Evolutionary conservation across 2,329 filamentous ascomycete species (phyloP).

Genomic region (Colletotrichum cuscutae): DNA sequence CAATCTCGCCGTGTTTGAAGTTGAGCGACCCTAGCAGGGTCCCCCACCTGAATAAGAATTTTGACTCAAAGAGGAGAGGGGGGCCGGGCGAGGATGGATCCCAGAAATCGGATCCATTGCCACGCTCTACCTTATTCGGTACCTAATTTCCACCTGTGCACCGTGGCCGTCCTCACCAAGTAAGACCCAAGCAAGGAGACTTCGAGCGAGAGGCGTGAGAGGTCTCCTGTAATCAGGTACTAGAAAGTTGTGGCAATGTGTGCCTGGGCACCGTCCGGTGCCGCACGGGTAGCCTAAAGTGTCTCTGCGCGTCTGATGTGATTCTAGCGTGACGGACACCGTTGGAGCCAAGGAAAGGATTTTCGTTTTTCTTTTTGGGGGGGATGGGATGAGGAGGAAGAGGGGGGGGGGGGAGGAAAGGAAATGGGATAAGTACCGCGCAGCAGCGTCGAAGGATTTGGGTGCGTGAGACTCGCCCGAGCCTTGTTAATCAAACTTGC

Average conservation of each 20-base stretch:
- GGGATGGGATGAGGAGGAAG: too few relatives aligned
- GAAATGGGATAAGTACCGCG: neutral
- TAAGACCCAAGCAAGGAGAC: too few relatives aligned
- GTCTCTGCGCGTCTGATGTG: neutral
- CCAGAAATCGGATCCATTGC: neutral
- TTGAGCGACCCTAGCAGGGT: constrained; percentile 8
- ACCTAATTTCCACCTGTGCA: constrained; percentile 25
- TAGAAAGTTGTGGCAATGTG: too few relatives aligned
- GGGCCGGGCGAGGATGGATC: neutral
- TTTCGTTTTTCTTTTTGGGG: neutral
- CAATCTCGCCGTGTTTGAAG: constrained; percentile 23
- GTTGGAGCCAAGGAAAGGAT: neutral
- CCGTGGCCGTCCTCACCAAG: neutral
- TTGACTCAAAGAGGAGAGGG: constrained; percentile 1
- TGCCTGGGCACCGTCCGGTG: neutral
- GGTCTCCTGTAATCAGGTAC: too few relatives aligned
- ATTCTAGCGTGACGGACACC: neutral
- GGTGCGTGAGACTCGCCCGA: neutral
- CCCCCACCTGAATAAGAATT: neutral
- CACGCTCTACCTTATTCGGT: constrained; percentile 20
- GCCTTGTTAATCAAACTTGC: constrained; percentile 6
- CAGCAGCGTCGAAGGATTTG: neutral
- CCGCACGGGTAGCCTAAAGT: neutral
- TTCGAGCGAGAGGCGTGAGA: too few relatives aligned
- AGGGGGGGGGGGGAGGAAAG: neutral